Evolutionary conservation across 805 yeast species (phyloP).

Genomic region (Yarrowia yakushimensis): DNA sequence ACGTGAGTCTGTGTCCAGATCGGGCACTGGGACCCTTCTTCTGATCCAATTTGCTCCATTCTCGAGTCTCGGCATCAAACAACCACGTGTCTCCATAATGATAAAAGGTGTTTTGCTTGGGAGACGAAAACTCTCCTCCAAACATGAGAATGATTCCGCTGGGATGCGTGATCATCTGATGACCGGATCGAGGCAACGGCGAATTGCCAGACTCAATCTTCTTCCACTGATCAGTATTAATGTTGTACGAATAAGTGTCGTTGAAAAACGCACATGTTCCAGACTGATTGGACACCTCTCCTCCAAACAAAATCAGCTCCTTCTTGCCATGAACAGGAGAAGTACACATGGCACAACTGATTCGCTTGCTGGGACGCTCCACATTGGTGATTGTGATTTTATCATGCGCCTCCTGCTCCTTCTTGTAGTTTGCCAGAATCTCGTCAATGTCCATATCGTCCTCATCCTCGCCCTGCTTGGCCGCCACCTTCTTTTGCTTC

Average conservation of each 20-base stretch:
- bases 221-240: slow-evolving; percentile 81
- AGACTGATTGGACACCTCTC: slow-evolving; percentile 58
- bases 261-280: slow-evolving; percentile 60
- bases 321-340: slow-evolving; percentile 70
- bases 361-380: slow-evolving; percentile 61
- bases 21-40: slow-evolving; percentile 73
- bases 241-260: slow-evolving; percentile 68
- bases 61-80: slow-evolving; percentile 74
- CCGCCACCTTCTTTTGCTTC: slow-evolving; percentile 70
- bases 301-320: slow-evolving; percentile 85
- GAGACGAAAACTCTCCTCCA: slow-evolving; percentile 97
- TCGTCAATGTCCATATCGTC: slow-evolving; percentile 86
- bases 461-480: slow-evolving; percentile 72
- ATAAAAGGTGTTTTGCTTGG: slow-evolving; percentile 91
- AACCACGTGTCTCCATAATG: slow-evolving; percentile 98
- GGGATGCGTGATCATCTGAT: slow-evolving; percentile 90
- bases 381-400: slow-evolving; percentile 61
- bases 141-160: slow-evolving; percentile 80
- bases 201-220: slow-evolving; percentile 73
- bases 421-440: slow-evolving; percentile 68
- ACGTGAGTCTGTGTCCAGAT: slow-evolving; percentile 87
- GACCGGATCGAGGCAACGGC: slow-evolving; percentile 91
- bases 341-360: slow-evolving; percentile 71
- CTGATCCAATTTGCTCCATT: slow-evolving; percentile 83
- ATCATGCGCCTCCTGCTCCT: slow-evolving; percentile 74